Evolutionary conservation across 2,329 filamentous ascomycete genomes (phyloP).

Genomic region (Cladosporium sp.): DNA sequence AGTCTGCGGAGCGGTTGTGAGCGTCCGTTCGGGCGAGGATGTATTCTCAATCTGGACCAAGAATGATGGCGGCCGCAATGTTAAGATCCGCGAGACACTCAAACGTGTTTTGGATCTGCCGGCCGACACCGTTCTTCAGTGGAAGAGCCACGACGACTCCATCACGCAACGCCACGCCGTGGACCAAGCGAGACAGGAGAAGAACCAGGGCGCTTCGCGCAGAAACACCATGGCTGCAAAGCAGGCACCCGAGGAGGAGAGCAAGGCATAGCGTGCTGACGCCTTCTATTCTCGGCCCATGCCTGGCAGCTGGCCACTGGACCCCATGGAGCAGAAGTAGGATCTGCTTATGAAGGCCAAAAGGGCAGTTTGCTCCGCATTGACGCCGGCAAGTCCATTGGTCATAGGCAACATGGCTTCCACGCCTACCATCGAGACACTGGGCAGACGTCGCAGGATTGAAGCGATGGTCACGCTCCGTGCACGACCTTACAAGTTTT

Average conservation of each 20-base stretch:
- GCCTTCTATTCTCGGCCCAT: conserved; percentile 2
- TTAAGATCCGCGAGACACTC: conserved; percentile 97
- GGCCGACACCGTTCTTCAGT: conserved; percentile 84
- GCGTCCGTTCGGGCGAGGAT: conserved; percentile 92
- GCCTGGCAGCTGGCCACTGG: conserved; percentile 16
- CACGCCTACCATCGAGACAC: neutral
- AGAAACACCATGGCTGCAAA: conserved; percentile 38
- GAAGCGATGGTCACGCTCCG: neutral
- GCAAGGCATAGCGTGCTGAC: conserved; percentile 14
- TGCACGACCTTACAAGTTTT: neutral
- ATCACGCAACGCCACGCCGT: conserved; percentile 89
- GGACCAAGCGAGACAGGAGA: conserved; percentile 88
- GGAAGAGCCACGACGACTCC: conserved; percentile 94
- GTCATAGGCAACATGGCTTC: neutral
- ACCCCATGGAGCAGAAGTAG: conserved; percentile 3
- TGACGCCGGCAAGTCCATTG: neutral
- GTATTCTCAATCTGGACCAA: conserved; percentile 98
- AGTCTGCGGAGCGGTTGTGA: conserved; percentile 91
- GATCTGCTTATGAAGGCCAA: neutral
- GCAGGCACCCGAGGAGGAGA: conserved; percentile 17
- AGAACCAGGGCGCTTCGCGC: conserved; percentile 52
- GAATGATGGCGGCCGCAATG: conserved; percentile 86
- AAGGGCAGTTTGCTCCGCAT: neutral
- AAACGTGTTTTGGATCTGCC: conserved; percentile 86
- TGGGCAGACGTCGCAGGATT: neutral